Evolutionary conservation across 2,329 filamentous ascomycete species (phyloP).

Genomic region (Nigrospora sphaerica): DNA sequence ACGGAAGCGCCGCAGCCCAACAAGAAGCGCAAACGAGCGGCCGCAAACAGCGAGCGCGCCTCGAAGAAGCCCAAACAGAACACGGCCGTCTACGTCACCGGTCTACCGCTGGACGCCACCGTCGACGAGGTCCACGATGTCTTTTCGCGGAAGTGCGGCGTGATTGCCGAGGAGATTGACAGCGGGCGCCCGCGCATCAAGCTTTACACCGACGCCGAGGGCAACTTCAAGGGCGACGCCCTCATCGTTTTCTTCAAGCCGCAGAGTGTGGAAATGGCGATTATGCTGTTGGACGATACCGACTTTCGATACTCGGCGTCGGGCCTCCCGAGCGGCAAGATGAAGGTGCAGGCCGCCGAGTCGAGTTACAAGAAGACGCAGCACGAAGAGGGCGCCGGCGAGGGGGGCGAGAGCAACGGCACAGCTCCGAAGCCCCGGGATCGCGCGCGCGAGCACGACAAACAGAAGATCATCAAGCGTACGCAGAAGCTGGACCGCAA

Average conservation of each 20-base stretch:
- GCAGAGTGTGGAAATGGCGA: conserved; percentile 82
- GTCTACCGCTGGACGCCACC: conserved; percentile 72
- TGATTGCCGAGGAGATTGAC: conserved; percentile 92
- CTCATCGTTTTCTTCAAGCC: conserved; percentile 92
- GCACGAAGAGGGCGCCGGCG: conserved; percentile 40
- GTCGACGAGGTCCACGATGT: conserved; percentile 73
- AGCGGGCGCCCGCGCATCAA: conserved; percentile 84
- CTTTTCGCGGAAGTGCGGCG: conserved; percentile 78
- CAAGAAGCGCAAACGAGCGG: conserved; percentile 31
- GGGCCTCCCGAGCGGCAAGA: conserved; percentile 53
- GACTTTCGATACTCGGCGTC: conserved; percentile 62
- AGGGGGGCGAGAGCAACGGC: conserved; percentile 9
- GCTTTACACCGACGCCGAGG: conserved; percentile 76
- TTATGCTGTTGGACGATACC: conserved; percentile 73
- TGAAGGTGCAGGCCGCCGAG: conserved; percentile 79
- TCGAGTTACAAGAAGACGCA: conserved; percentile 85
- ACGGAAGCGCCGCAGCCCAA: conserved; percentile 21
- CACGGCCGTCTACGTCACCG: conserved; percentile 87
- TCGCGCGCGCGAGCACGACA: conserved; percentile 54
- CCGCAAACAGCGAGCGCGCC: conserved; percentile 18
- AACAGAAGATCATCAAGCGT: conserved; percentile 85
- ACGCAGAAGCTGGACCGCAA: conserved; percentile 88
- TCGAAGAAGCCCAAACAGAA: conserved; percentile 58
- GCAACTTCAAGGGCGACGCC: conserved; percentile 88
- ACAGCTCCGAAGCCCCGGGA: conserved; percentile 39